Conservation (phyloP, 2,329 filamentous ascomycete genomes). For the Metarhizium brunneum region DNA sequence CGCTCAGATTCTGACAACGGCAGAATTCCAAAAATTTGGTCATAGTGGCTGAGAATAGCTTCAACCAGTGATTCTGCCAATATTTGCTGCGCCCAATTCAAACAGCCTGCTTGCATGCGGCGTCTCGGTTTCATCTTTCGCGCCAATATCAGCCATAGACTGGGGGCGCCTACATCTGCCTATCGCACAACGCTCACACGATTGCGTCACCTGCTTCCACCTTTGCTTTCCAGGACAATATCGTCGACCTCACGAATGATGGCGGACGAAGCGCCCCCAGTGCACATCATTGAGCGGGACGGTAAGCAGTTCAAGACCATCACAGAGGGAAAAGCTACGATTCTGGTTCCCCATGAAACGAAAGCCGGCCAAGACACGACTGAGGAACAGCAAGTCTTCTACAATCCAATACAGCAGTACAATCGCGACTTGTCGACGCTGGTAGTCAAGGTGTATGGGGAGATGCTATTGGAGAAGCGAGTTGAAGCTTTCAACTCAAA, state of each 20-base stretch:
- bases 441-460: slow-evolving; percentile 80
- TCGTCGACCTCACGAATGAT: slow-evolving; percentile 7
- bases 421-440: slow-evolving; percentile 92
- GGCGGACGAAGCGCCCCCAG: slow-evolving; percentile 9
- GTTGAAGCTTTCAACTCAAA: slow-evolving; percentile 25
- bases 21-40: slow-evolving; percentile 17
- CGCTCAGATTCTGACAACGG: slow-evolving; percentile 10
- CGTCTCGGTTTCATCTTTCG: neutral
- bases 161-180: neutral
- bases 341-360: slow-evolving; percentile 40
- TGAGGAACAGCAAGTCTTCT: slow-evolving; percentile 76
- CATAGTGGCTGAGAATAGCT: slow-evolving; percentile 1
- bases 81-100: neutral
- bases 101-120: neutral
- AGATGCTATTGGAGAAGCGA: slow-evolving; percentile 46
- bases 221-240: neutral
- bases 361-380: slow-evolving; percentile 42
- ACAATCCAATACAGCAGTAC: slow-evolving; percentile 98
- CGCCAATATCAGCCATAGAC: neutral
- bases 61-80: neutral
- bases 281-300: slow-evolving; percentile 22
- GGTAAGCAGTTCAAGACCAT: slow-evolving; percentile 43
- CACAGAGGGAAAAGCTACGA: slow-evolving; percentile 47
- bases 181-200: too few relatives aligned
- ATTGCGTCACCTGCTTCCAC: slow-evolving; percentile 3